These are phyloP conservation scores for Dujonia santamariae DNA, from an alignment of 1,139 yeast genomes.

Conservation along the genomic window DNA sequence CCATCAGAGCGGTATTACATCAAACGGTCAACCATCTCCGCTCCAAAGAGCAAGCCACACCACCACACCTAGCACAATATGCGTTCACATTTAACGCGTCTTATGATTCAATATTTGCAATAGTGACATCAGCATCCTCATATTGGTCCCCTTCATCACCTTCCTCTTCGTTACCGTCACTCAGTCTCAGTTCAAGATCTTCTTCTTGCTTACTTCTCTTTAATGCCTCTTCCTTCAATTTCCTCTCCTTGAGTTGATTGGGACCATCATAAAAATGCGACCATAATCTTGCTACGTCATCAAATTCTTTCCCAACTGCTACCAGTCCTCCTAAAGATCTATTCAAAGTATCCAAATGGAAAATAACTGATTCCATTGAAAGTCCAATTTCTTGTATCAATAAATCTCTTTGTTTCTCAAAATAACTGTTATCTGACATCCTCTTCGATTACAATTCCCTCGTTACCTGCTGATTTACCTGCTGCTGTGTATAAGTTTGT, in stretches of 20 bases:
- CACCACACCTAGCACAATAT: no score
- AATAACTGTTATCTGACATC: conserved; percentile 15
- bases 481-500: no score
- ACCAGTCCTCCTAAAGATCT: conserved; percentile 40
- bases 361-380: conserved; percentile 39
- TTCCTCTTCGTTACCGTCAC: conserved; percentile 2
- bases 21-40: no score
- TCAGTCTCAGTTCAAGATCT: neutral
- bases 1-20: no score
- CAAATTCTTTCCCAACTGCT: conserved; percentile 46
- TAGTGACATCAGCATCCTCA: neutral
- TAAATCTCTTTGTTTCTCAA: conserved; percentile 43
- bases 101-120: neutral
- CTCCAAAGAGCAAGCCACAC: no score
- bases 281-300: conserved; percentile 45
- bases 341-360: conserved; percentile 40
- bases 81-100: neutral
- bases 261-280: conserved; percentile 38
- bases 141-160: neutral
- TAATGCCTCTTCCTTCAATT: neutral
- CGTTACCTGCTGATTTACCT: no score
- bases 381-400: conserved; percentile 42
- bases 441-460: no score
- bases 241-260: conserved; percentile 20
- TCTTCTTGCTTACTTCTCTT: neutral